phyloP scores from a whole-genome alignment of 2,329 filamentous ascomycete genomes.

The Epichloe elymi region DNA sequence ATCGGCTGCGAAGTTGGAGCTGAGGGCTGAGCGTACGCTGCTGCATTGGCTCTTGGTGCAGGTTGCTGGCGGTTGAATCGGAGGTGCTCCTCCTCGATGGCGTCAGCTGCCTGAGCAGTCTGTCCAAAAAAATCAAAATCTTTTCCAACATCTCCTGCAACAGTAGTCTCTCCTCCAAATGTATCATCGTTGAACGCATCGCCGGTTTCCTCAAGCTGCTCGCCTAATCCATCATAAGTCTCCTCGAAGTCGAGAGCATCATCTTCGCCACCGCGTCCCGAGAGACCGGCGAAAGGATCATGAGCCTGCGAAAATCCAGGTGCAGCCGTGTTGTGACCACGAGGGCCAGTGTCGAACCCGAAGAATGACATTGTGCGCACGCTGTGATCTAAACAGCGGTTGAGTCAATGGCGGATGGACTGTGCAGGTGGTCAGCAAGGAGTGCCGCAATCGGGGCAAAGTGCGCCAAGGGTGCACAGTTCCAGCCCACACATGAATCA shows the following conservation, averaged over 20 bases:
- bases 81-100: constrained; percentile 82
- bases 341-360: constrained; percentile 59
- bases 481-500: too few species aligned
- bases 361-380: constrained; percentile 69
- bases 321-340: constrained; percentile 49
- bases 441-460: not conserved
- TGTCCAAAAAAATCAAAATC: constrained; percentile 99
- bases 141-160: constrained; percentile 52
- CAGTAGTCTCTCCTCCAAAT: constrained; percentile 43
- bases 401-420: not conserved
- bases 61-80: constrained; percentile 68
- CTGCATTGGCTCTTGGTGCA: constrained; percentile 23
- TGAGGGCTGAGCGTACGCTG: constrained; percentile 19
- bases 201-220: constrained; percentile 79
- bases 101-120: constrained; percentile 75
- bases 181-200: constrained; percentile 97
- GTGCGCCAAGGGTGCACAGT: not conserved
- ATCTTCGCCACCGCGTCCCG: constrained; percentile 46
- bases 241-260: constrained; percentile 74
- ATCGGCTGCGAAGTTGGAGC: constrained; percentile 16
- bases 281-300: constrained; percentile 80
- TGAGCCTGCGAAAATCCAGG: constrained; percentile 71
- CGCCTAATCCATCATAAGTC: constrained; percentile 89
- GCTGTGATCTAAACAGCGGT: not conserved
- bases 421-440: not conserved